Evolutionary conservation across 75 land plant species (phyloP).

Genomic region (Isoetes taiwanensis): DNA sequence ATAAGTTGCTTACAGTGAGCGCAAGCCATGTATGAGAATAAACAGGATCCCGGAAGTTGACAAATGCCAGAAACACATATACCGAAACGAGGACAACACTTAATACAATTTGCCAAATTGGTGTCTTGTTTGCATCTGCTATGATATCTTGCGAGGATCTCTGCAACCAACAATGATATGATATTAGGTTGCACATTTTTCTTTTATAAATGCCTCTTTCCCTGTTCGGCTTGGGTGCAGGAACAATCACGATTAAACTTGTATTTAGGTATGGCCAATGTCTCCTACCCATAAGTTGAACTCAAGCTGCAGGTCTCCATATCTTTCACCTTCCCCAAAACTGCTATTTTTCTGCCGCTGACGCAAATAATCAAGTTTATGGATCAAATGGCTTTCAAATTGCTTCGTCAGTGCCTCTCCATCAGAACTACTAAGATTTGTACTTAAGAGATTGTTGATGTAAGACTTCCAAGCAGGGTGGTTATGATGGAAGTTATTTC

Average conservation of each 20-base stretch:
- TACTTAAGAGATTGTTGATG: conserved; percentile 9
- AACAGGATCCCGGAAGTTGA: conserved; percentile 28
- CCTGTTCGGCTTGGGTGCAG: not conserved
- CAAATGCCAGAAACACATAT: conserved; percentile 23
- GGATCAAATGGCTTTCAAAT: conserved; percentile 21
- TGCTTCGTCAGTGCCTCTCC: conserved; percentile 13
- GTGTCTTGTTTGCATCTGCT: conserved; percentile 24
- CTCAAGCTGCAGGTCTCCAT: conserved; percentile 26
- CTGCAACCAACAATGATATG: conserved; percentile 13
- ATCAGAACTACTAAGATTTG: not conserved
- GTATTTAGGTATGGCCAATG: not conserved
- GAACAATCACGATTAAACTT: not conserved
- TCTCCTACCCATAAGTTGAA: conserved; percentile 33
- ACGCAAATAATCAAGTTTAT: conserved; percentile 12
- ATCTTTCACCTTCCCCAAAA: conserved; percentile 11
- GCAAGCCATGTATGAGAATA: conserved; percentile 31
- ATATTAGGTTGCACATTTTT: not conserved
- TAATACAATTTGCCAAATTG: conserved; percentile 28
- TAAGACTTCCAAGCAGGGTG: conserved; percentile 30
- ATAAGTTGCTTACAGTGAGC: conserved; percentile 16
- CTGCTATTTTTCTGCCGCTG: conserved; percentile 12
- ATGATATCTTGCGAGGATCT: conserved; percentile 28
- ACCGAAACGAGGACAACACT: conserved; percentile 22
- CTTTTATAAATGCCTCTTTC: not conserved
- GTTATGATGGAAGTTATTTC: conserved; percentile 30